These are phyloP conservation scores for Suillus decipiens DNA, from an alignment of 768 basidiomycete genomes.

Conservation along the genomic window DNA sequence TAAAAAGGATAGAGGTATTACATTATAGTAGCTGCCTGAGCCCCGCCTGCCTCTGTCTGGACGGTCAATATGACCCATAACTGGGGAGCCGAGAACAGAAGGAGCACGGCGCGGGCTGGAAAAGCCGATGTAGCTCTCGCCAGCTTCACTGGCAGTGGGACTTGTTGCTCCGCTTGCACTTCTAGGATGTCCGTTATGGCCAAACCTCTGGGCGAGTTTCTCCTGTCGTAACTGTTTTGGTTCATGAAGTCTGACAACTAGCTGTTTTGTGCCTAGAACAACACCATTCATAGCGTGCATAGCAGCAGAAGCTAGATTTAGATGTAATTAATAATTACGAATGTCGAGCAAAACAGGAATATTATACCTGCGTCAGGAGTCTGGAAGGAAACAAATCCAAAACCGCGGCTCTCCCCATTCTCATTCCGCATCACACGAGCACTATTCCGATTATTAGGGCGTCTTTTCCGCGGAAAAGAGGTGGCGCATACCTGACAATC, in stretches of 20 bases:
- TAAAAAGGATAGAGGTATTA: constrained; percentile 33
- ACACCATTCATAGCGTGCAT: constrained; percentile 81
- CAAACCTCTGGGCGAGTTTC: constrained; percentile 83
- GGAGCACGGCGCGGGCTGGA: constrained; percentile 66
- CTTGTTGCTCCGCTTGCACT: constrained; percentile 83
- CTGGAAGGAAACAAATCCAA: constrained; percentile 90
- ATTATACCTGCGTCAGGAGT: constrained; percentile 74
- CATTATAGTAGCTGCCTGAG: constrained; percentile 86
- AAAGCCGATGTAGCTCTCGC: constrained; percentile 75
- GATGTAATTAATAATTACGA: background rate
- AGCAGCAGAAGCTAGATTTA: constrained; percentile 61
- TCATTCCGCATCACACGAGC: constrained; percentile 94
- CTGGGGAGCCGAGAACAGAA: constrained; percentile 55
- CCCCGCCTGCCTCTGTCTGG: constrained; percentile 71
- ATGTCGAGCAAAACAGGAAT: background rate
- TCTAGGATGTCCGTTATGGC: constrained; percentile 77
- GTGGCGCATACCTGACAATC: constrained; percentile 72
- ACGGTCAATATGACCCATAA: constrained; percentile 52
- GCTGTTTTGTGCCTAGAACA: constrained; percentile 68
- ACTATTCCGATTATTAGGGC: constrained; percentile 38
- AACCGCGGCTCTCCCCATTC: constrained; percentile 76
- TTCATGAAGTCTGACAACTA: constrained; percentile 88
- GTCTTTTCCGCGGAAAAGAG: background rate
- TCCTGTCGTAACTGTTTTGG: constrained; percentile 91
- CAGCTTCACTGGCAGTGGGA: constrained; percentile 79